A percentile compares a stretch with the other conserved stretches of the same genome.
Conservation (phyloP, 2,329 filamentous ascomycete genomes). For the Beauveria rudraprayagi region DNA sequence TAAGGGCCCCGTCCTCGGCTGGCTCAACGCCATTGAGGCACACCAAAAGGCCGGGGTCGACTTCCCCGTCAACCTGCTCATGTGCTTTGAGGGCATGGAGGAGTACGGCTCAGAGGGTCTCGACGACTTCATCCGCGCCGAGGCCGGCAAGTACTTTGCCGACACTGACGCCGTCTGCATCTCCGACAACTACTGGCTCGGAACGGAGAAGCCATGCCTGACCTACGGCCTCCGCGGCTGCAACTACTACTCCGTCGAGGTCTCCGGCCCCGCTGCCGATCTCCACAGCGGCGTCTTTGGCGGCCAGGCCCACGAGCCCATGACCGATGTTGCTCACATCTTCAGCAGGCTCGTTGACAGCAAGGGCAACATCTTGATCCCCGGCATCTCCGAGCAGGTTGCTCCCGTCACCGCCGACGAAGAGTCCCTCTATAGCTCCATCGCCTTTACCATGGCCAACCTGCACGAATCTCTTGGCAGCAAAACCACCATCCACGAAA, state of each 20-base stretch:
- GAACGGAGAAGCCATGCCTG: slow-evolving; percentile 95
- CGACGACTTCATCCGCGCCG: slow-evolving; percentile 85
- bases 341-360: slow-evolving; percentile 80
- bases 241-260: slow-evolving; percentile 93
- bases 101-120: slow-evolving; percentile 96
- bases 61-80: slow-evolving; percentile 93
- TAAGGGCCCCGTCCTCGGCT: slow-evolving; percentile 94
- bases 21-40: slow-evolving; percentile 96
- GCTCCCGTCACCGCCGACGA: slow-evolving; percentile 82
- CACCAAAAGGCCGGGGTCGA: slow-evolving; percentile 92
- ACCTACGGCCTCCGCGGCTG: slow-evolving; percentile 95
- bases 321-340: slow-evolving; percentile 86
- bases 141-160: slow-evolving; percentile 91
- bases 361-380: slow-evolving; percentile 85
- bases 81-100: slow-evolving; percentile 99
- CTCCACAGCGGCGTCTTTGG: slow-evolving; percentile 96
- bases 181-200: slow-evolving; percentile 99
- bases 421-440: slow-evolving; percentile 76
- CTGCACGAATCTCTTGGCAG: slow-evolving; percentile 87
- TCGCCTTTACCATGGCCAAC: slow-evolving; percentile 94
- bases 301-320: slow-evolving; percentile 92
- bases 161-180: slow-evolving; percentile 96
- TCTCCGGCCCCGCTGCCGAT: slow-evolving; percentile 86
- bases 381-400: slow-evolving; percentile 90
- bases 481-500: slow-evolving; percentile 75